Evolutionary conservation across 345 rosid species (phyloP), one percentile per base, ranked within the genome.

Genomic region (thale cress (Arabidopsis thaliana)): DNA sequence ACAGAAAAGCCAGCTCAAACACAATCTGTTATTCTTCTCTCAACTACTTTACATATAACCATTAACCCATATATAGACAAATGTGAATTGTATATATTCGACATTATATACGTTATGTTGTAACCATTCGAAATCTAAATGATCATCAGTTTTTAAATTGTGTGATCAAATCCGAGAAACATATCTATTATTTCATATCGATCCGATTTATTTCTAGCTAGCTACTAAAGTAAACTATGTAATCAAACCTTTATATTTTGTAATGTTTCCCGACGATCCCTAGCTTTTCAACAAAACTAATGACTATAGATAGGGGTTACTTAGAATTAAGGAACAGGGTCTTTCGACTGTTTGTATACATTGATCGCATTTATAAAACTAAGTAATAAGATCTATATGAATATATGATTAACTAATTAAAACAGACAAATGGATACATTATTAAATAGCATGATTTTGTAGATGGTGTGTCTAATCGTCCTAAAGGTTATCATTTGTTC

Each of bases 1-100:
- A 45, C 42, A 65, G 59, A 57, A 57, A 55, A 55, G 33, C 58
- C 78, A 74, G 49, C 72, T 65, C 71, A 65, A 44, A n/a, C 22
- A 45, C 42, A 62, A 7, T 65, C 51, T 40, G n/a, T 72, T 30
- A 20, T 32, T 73, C 36, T 73, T 41, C 62, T 20, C 63, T 14
- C 44, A 52, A 62, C 76, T 52, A 51, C 62, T 51, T 40, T 41
- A 51, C 38, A 8, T 3, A 12, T 67, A 16, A 16, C 20, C 20
- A 16, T 16, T 16, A 16, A 16, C 20, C 10, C 6, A 36, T 60
- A 36, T 24, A 30, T 16, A 13, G 24, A 63, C 13, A 25, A 10
- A 24, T 28, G 5, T 3, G 36, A 44, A 14, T 14, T 45, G 49
- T 14, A n/a, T 14, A 45, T 13, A 6, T 14, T 45, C 3, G n/a